These are phyloP conservation scores for Lathyrus oleraceus DNA, from an alignment of 306 rosid genomes.

Conservation along the genomic window DNA sequence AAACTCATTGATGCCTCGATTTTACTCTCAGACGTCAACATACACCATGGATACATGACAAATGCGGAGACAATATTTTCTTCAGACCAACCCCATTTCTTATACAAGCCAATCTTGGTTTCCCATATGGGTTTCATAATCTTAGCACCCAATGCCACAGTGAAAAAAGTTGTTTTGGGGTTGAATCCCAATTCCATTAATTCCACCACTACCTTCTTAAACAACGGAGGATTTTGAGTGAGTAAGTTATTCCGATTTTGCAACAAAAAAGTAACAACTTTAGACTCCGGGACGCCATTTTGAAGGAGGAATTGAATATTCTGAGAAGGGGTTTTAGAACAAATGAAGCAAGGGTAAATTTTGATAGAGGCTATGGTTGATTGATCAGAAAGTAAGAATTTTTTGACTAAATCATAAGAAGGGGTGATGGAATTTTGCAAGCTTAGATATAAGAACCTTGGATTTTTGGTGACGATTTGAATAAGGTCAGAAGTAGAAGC, in stretches of 20 bases:
- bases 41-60: conserved; percentile 42
- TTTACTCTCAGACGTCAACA: conserved; percentile 40
- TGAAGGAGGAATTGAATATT: conserved; percentile 6
- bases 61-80: conserved; percentile 30
- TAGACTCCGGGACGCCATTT: conserved; percentile 27
- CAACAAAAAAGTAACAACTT: not conserved
- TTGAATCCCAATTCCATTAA: conserved; percentile 37
- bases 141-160: conserved; percentile 31
- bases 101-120: conserved; percentile 36
- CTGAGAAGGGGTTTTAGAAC: not conserved
- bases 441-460: not conserved
- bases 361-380: not conserved
- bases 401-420: conserved; percentile 24
- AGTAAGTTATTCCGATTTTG: not conserved
- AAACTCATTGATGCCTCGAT: conserved; percentile 34
- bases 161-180: conserved; percentile 18
- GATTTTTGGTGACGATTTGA: conserved; percentile 8
- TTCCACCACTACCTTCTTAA: conserved; percentile 36
- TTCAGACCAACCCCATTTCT: conserved; percentile 55
- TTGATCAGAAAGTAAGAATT: conserved; percentile 28
- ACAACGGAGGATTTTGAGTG: not conserved
- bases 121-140: conserved; percentile 32
- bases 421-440: conserved; percentile 37
- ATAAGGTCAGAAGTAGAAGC: conserved; percentile 34
- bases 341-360: not conserved